Evolutionary conservation across 345 rosid genomes (phyloP).

Genomic region (Syzygium jambos): DNA sequence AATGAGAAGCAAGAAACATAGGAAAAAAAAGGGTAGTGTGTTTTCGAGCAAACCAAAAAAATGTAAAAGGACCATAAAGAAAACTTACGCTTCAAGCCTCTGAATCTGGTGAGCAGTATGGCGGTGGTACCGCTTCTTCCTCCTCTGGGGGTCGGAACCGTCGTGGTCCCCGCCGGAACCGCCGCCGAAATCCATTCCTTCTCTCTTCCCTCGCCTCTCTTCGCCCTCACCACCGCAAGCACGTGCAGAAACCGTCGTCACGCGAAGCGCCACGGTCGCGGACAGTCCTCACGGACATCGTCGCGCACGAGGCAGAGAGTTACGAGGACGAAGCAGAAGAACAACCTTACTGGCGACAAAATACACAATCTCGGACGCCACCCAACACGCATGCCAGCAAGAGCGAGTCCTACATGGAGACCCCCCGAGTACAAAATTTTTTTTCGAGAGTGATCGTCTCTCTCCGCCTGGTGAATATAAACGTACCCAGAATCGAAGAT

Average conservation of each 20-base stretch:
- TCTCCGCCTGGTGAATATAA: not conserved
- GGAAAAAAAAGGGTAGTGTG: not conserved
- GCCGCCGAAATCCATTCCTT: conserved; percentile 45
- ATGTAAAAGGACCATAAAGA: not conserved
- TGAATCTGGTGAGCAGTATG: conserved; percentile 98
- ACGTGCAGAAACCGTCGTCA: not conserved
- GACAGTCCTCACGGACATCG: not conserved
- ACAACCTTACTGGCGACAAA: not conserved
- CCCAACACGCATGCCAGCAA: not conserved
- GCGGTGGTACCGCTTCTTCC: conserved; percentile 94
- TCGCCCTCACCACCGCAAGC: not conserved
- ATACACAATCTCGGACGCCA: not conserved
- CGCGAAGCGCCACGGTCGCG: not conserved
- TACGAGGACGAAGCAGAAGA: not conserved
- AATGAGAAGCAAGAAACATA: not conserved
- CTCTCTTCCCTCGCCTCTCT: not conserved
- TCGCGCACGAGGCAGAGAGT: not conserved
- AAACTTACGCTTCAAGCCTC: conserved; percentile 72
- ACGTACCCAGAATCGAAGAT: conserved; percentile 7
- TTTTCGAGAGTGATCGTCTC: not conserved
- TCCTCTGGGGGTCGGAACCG: conserved; percentile 46
- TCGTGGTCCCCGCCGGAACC: conserved; percentile 76
- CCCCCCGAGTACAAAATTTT: not conserved
- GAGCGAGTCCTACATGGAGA: not conserved
- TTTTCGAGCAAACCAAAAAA: not conserved